Evolutionary conservation across 1,284 basidiomycete species (phyloP).

Genomic region (Agaricales sp.): DNA sequence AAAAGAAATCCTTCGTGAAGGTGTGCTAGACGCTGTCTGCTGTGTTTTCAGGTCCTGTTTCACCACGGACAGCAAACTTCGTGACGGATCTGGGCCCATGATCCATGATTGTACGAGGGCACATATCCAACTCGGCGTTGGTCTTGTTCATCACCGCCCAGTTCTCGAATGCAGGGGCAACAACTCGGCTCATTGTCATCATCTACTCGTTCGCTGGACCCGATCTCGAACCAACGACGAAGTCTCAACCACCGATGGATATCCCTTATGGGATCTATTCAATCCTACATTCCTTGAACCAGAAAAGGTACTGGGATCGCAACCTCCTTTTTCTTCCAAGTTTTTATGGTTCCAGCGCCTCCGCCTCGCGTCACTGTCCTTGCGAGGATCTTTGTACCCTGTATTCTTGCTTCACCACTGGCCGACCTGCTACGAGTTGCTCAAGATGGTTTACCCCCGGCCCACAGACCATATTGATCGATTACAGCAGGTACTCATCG

Average conservation of each 20-base stretch:
- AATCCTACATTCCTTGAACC: background rate
- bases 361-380: background rate
- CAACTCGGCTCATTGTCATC: background rate
- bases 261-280: background rate
- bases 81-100: background rate
- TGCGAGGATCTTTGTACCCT: background rate
- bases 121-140: too few relatives aligned
- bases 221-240: background rate
- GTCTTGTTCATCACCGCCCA: too few relatives aligned
- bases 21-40: background rate
- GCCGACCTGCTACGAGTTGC: background rate
- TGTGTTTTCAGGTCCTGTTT: background rate
- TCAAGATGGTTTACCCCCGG: background rate
- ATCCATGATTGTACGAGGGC: background rate
- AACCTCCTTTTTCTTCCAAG: background rate
- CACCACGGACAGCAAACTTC: background rate
- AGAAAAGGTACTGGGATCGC: background rate
- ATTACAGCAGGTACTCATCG: background rate
- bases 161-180: background rate
- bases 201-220: background rate
- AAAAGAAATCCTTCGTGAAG: background rate
- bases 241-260: background rate
- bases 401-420: background rate
- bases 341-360: background rate
- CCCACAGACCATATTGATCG: background rate